Evolutionary conservation across 257 asterid genomes (phyloP).

Genomic region (Linaria vulgaris): DNA sequence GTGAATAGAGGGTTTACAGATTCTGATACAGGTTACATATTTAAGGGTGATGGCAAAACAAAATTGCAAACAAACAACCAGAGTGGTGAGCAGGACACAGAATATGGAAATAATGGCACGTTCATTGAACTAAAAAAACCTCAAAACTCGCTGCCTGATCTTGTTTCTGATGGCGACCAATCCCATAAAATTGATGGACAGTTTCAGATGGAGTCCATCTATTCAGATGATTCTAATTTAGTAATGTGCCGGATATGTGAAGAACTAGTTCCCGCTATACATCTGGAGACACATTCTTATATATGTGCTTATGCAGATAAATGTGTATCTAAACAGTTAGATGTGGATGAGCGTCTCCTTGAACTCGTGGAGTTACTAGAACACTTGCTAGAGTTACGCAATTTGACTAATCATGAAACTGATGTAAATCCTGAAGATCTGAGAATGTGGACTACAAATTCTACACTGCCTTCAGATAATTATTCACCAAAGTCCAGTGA

Average conservation of each 20-base stretch:
- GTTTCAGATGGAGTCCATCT: constrained; percentile 40
- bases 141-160: constrained; percentile 25
- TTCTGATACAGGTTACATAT: constrained; percentile 35
- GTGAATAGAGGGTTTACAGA: constrained; percentile 55
- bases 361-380: constrained; percentile 83
- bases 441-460: constrained; percentile 43
- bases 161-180: constrained; percentile 34
- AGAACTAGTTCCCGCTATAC: constrained; percentile 73
- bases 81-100: constrained; percentile 29
- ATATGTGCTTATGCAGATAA: constrained; percentile 95
- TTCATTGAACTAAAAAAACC: constrained; percentile 36
- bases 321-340: constrained; percentile 64
- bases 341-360: constrained; percentile 79
- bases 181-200: constrained; percentile 33
- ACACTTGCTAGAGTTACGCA: constrained; percentile 68
- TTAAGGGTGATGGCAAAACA: constrained; percentile 37
- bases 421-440: constrained; percentile 54
- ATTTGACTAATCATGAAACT: constrained; percentile 47
- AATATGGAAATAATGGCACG: constrained; percentile 33
- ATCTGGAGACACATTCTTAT: constrained; percentile 91
- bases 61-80: constrained; percentile 39
- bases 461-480: constrained; percentile 49
- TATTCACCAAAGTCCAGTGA: constrained; percentile 72
- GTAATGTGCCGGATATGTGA: constrained; percentile 96
- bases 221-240: constrained; percentile 54